Base-by-base conservation (phyloP, 768 basidiomycete species). In the Termitomyces sp. region DNA sequence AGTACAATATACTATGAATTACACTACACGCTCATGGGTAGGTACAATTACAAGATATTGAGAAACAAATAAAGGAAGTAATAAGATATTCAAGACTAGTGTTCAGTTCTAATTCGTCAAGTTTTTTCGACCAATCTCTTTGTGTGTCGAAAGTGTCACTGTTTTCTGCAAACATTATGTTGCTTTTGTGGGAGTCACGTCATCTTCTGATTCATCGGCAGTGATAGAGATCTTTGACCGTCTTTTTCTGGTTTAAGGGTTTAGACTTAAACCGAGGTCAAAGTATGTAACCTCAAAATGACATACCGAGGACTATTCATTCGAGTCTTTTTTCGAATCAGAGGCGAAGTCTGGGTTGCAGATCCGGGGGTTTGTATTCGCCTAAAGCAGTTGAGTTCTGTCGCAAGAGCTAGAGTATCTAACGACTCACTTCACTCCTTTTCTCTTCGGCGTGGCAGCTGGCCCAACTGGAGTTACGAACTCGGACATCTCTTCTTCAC, bases 391-490 rank as follows among this genome's bases (percentile, higher is more conserved):
- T 25, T 45, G 25, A 48, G 35, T 43, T 12, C n/a, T 21, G 10
- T n/a, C 38, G 10, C 34, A 32, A 4, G 14, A 21, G 32, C n/a
- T 21, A 31, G 10, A 48, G 17, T 12, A 19, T 4, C 11, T 23
- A 19, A 23, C 8, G 23, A 55, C 67, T 56, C 40, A 74, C 71
- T 73, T 74, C 8, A 66, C 59, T 35, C 71, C 70, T 56, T 68
- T 69, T 58, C 65, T 69, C 61, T 68, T 71, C 8, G 71, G 72
- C 2, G 71, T 71, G 16, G 48, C 54, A 6, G 52, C 56, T 14
- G 37, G 7, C 27, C 38, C 58, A 42, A 60, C 54, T 32, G 60
- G 61, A 40, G 69, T 63, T n/a, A 34, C 17, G n/a, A 48, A 29
- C 40, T 57, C 57, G 55, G 60, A 29, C 55, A 59, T 56, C 67